Conservation (phyloP, 805 yeast genomes). For the Naumovozyma dairenensis region DNA sequence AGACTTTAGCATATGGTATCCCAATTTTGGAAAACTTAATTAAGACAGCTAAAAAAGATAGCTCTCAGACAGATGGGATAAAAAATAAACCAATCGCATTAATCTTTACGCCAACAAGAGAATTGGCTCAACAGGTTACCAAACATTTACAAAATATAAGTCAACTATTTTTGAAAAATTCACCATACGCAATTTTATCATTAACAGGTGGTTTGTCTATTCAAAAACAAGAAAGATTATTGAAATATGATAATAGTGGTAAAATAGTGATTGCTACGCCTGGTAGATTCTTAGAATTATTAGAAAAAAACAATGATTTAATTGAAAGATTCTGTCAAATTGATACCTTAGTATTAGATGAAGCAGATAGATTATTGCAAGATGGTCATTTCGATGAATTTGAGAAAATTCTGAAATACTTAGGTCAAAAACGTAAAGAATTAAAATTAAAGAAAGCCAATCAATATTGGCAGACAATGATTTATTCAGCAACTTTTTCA, state of each 20-base stretch:
- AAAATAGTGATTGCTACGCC: constrained; percentile 85
- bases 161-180: constrained; percentile 30
- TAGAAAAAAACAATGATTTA: constrained; percentile 47
- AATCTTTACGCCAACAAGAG: constrained; percentile 92
- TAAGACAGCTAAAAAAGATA: constrained; percentile 8
- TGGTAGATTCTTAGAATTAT: constrained; percentile 78
- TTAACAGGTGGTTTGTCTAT: constrained; percentile 93
- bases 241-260: constrained; percentile 59
- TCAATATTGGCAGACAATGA: constrained; percentile 65
- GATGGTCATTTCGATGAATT: constrained; percentile 95
- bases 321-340: constrained; percentile 35
- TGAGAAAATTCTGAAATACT: constrained; percentile 62
- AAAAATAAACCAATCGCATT: constrained; percentile 59
- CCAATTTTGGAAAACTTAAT: constrained; percentile 69
- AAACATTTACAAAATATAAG: constrained; percentile 56
- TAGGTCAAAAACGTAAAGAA: constrained; percentile 33
- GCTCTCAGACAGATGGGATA: too few species aligned
- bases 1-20: constrained; percentile 89
- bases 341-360: constrained; percentile 67
- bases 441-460: constrained; percentile 31
- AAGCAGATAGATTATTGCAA: constrained; percentile 89
- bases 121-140: constrained; percentile 86
- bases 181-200: constrained; percentile 56
- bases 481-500: constrained; percentile 93
- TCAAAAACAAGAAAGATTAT: constrained; percentile 80